Base-by-base conservation (phyloP, 2,329 filamentous ascomycete genomes). In the Fusarium sp. region DNA sequence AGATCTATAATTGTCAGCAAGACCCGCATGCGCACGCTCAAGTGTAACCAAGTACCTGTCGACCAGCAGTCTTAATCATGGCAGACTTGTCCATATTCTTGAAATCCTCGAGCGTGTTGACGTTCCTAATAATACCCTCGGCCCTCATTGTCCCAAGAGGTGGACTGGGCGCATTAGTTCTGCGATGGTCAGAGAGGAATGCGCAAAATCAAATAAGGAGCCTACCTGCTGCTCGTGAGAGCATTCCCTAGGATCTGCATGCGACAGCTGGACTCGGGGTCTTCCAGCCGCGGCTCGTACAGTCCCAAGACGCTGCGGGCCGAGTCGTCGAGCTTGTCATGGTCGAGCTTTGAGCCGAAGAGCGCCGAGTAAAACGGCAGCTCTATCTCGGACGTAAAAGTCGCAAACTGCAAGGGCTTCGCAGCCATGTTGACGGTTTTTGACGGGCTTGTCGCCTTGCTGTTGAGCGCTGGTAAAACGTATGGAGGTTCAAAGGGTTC, bases 311-410 rank as follows among this genome's bases (percentile, higher is more conserved):
- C 89, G 69, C 93, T 92, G 52, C 96, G 93, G 27, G 95, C 93
- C 11, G 95, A 97, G 83, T 97, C 96, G 85, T 98, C 94, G 61
- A 99, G 93, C 84, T 95, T 98, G 85, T 98, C 96, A 88, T 97
- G 93, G 82, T 98, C 95, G 81, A 99, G 94, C 85, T 99, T 99
- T 75, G 93, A 93, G 7, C 93, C 91, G 69, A 97, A 96, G n/a
- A 99, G 90, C 6, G 94, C 92, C 54, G 94, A 93, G 82, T 98
- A 99, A 84, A 99, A 99, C 52, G 95, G 94, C 50, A 98, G 88
- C 82, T 99, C 96, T 80, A 98, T 95, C 84, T 98, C 94, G 58
- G 96, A 98, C 45, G 92, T 90, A 87, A 98, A 98, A 1, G 96
- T 93, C 70, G 94, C 94, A 83, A 95, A 99, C 85, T 89, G 89